Base-by-base conservation (phyloP, 2,329 filamentous ascomycete species). In the Nigrospora sphaerica region DNA sequence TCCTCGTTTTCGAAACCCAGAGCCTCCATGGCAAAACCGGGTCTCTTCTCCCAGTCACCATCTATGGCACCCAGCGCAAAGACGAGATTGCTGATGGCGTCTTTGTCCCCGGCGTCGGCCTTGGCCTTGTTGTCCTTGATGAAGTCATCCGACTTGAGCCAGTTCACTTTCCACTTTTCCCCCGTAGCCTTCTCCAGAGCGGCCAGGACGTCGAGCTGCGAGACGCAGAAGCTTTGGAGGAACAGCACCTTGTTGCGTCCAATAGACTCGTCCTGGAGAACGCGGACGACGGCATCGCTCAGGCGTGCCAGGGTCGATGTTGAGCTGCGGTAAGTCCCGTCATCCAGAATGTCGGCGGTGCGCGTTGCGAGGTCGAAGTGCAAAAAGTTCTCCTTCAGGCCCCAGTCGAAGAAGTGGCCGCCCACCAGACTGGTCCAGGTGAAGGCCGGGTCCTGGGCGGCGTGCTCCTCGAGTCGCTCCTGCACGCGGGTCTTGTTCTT, bases 1-100 rank as follows among this genome's bases (percentile, higher is more conserved):
- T 70, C 62, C 58, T 77, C 71, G 42, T 76, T 66, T 55, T 72
- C 49, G 4, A 76, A 52, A 0, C 65, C 72, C 44, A 77, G 57
- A 38, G 71, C 50, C 6, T 69, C 63, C 73, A 76, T 76, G 3
- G 71, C 66, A 47, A 72, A 75, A 1, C 62, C 70, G 2, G 67
- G 60, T 33, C 65, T 63, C 45, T 54, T 55, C 14, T 70, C 72
- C 73, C 73, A 77, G 46, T 76, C 68, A 1, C 72, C 72, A 39
- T 75, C 67, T 1, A 75, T 49, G 0, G 68, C 64, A 1, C 73
- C 72, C 1, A 76, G 57, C 32, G 71, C 73, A 50, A 73, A 77
- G 3, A 76, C 73, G 49, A 76, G 62, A 39, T 74, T 67, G 55
- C 75, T 70, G 32, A 71, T 56, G 0, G 69, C 67, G 2, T 58